Conservation (phyloP, 176 grass and related monocot species). For the Luzula sylvatica region DNA sequence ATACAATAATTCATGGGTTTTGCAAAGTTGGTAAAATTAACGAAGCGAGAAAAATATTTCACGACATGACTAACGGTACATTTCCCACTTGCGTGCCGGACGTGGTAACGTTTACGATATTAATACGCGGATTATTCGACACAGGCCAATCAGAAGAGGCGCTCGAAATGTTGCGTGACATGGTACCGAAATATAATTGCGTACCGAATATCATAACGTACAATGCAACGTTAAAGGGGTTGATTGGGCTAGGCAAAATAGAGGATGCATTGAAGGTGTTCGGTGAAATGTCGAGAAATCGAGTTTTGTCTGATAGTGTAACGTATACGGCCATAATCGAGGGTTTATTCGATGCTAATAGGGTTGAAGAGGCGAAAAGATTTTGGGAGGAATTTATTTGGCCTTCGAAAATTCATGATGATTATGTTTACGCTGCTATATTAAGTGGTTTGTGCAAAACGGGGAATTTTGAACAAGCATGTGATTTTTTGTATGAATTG, state of each 20-base stretch:
- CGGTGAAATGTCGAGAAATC: slow-evolving; percentile 41
- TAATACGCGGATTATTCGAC: slow-evolving; percentile 54
- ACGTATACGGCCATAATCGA: slow-evolving; percentile 46
- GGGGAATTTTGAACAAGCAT: slow-evolving; percentile 65
- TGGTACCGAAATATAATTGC: slow-evolving; percentile 41
- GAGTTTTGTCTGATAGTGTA: slow-evolving; percentile 25
- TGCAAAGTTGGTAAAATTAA: slow-evolving; percentile 56
- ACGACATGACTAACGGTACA: slow-evolving; percentile 68
- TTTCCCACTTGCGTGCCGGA: slow-evolving; percentile 48
- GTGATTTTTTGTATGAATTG: slow-evolving; percentile 77
- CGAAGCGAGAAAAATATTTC: slow-evolving; percentile 67
- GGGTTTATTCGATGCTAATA: slow-evolving; percentile 37
- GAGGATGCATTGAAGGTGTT: slow-evolving; percentile 53
- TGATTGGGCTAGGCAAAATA: slow-evolving; percentile 31
- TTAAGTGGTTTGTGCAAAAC: slow-evolving; percentile 45
- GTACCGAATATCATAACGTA: slow-evolving; percentile 59
- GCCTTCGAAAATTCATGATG: slow-evolving; percentile 68
- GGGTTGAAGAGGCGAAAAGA: slow-evolving; percentile 42
- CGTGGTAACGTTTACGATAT: slow-evolving; percentile 71
- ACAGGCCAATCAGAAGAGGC: slow-evolving; percentile 43
- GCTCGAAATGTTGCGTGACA: slow-evolving; percentile 35
- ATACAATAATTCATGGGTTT: slow-evolving; percentile 81
- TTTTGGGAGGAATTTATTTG: slow-evolving; percentile 79
- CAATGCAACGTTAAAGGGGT: slow-evolving; percentile 46
- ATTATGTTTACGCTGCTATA: slow-evolving; percentile 64